phyloP scores from a whole-genome alignment of 2,329 filamentous ascomycete genomes.

The Tolypocladium ovalisporum region DNA sequence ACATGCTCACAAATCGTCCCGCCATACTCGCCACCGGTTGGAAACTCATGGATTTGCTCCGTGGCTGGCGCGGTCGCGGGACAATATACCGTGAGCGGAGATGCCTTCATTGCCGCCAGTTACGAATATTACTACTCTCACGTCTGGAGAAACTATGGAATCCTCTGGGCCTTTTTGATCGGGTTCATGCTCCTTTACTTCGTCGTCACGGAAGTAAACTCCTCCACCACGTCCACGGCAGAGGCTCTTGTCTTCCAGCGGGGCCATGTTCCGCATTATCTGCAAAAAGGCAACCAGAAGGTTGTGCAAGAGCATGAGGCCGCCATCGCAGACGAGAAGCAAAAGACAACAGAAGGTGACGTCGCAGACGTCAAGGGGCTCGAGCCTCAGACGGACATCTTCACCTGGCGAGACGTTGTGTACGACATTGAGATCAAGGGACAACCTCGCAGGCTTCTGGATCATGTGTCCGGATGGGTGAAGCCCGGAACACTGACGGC shows the following conservation, averaged over 20 bases:
- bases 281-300: slow-evolving; percentile 20
- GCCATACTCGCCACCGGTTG: slow-evolving; percentile 29
- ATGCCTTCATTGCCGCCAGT: slow-evolving; percentile 44
- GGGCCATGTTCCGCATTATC: slow-evolving; percentile 35
- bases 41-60: slow-evolving; percentile 40
- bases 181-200: slow-evolving; percentile 54
- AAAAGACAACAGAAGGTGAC: slow-evolving; percentile 4
- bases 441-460: slow-evolving; percentile 58
- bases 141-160: slow-evolving; percentile 59
- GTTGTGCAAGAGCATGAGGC: slow-evolving; percentile 18
- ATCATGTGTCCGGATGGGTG: slow-evolving; percentile 79
- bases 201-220: slow-evolving; percentile 52
- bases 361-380: slow-evolving; percentile 17
- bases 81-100: slow-evolving; percentile 43
- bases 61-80: slow-evolving; percentile 45
- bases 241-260: slow-evolving; percentile 59
- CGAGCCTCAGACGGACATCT: slow-evolving; percentile 44
- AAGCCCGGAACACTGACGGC: slow-evolving; percentile 82
- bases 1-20: slow-evolving; percentile 42
- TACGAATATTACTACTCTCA: slow-evolving; percentile 48
- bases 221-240: slow-evolving; percentile 48
- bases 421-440: slow-evolving; percentile 65
- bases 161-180: slow-evolving; percentile 55
- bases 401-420: slow-evolving; percentile 69
- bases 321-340: slow-evolving; percentile 11